These are phyloP conservation scores for Trypethelium eluteriae DNA, from an alignment of 495 filamentous ascomycete genomes.

Conservation along the genomic window DNA sequence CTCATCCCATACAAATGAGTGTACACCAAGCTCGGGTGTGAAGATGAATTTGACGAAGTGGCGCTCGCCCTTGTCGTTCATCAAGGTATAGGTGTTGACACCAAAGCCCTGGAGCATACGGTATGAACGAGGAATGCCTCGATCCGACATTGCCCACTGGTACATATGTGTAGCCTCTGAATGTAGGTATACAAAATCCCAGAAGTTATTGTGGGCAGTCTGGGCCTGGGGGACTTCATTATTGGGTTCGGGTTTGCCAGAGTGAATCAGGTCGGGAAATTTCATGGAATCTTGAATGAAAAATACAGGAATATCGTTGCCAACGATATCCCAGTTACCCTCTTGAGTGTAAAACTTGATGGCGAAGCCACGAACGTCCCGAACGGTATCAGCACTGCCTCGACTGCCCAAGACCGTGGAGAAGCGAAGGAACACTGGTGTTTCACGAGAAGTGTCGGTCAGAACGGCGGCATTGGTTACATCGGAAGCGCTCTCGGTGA, in stretches of 20 bases:
- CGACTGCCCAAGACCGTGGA: slow-evolving; percentile 73
- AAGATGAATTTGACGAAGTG: slow-evolving; percentile 79
- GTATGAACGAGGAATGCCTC: slow-evolving; percentile 69
- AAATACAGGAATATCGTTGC: slow-evolving; percentile 60
- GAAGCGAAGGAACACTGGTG: slow-evolving; percentile 74
- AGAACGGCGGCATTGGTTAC: slow-evolving; percentile 64
- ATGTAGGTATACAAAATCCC: slow-evolving; percentile 57
- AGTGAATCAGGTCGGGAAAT: slow-evolving; percentile 69
- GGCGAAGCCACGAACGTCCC: slow-evolving; percentile 76
- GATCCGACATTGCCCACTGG: slow-evolving; percentile 74
- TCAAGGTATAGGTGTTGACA: slow-evolving; percentile 72
- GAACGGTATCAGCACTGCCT: slow-evolving; percentile 71
- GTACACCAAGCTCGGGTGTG: slow-evolving; percentile 69
- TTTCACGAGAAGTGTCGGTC: slow-evolving; percentile 71
- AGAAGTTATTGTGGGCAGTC: slow-evolving; percentile 57
- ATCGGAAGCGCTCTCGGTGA: slow-evolving; percentile 61
- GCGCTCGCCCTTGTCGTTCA: slow-evolving; percentile 62
- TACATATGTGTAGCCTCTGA: slow-evolving; percentile 78
- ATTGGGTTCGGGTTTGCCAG: slow-evolving; percentile 74
- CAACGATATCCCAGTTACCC: slow-evolving; percentile 70
- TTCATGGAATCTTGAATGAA: slow-evolving; percentile 65
- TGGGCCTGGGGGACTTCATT: slow-evolving; percentile 61
- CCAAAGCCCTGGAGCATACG: slow-evolving; percentile 92
- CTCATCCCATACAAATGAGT: slow-evolving; percentile 84
- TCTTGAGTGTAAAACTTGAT: slow-evolving; percentile 78